Conservation (phyloP, 2,329 filamentous ascomycete species). For the Fusarium decemcellulare region DNA sequence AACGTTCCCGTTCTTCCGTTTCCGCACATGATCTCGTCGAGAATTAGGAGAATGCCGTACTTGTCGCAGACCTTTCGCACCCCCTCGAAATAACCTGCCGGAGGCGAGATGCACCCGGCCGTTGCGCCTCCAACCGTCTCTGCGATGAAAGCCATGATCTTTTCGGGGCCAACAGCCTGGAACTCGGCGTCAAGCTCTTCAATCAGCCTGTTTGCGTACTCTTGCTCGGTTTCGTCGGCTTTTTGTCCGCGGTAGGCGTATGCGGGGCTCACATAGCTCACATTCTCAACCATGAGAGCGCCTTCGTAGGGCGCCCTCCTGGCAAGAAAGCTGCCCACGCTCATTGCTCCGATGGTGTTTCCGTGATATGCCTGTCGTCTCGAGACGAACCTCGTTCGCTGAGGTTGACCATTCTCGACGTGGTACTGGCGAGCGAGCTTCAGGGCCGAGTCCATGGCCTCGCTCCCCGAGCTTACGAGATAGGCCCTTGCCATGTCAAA, state of each 20-base stretch:
- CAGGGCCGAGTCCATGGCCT: slow-evolving; percentile 63
- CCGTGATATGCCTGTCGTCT: slow-evolving; percentile 63
- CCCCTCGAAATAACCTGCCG: slow-evolving; percentile 78
- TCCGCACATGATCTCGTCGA: slow-evolving; percentile 85
- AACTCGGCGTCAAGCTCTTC: slow-evolving; percentile 79
- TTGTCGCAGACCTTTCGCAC: slow-evolving; percentile 78
- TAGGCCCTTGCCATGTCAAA: slow-evolving; percentile 56
- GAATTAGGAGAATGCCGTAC: slow-evolving; percentile 80
- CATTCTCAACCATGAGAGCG: slow-evolving; percentile 54
- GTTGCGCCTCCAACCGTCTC: slow-evolving; percentile 80
- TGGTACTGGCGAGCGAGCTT: slow-evolving; percentile 66
- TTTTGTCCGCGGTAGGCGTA: slow-evolving; percentile 73
- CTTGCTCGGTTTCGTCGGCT: slow-evolving; percentile 65
- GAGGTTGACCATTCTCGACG: slow-evolving; percentile 54
- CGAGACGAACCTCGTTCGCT: slow-evolving; percentile 57
- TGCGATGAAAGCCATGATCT: slow-evolving; percentile 79
- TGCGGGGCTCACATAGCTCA: slow-evolving; percentile 76
- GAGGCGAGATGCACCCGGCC: slow-evolving; percentile 76
- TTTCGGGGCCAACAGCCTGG: slow-evolving; percentile 72
- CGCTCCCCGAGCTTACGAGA: slow-evolving; percentile 51
- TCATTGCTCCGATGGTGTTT: slow-evolving; percentile 73
- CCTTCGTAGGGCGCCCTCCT: slow-evolving; percentile 73
- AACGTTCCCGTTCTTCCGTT: slow-evolving; percentile 71
- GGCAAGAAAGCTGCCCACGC: slow-evolving; percentile 72
- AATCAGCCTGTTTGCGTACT: slow-evolving; percentile 73